These are phyloP conservation scores for Helichrysum umbraculigerum DNA, from an alignment of 129 eudicot species.

Conservation along the genomic window DNA sequence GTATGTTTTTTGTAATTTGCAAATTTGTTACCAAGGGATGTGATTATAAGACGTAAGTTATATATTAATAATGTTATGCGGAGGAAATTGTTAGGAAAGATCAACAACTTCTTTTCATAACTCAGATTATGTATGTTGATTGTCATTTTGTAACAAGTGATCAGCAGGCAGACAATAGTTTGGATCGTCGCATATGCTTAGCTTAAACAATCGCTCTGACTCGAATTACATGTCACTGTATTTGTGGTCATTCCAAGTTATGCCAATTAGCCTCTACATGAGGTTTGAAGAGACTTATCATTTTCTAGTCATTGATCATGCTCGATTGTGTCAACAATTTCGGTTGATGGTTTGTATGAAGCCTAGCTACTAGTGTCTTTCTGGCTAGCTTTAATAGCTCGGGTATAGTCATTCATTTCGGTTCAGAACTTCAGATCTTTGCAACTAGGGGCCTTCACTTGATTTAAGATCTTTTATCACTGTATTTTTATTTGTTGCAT, in stretches of 20 bases:
- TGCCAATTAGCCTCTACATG: too few species aligned
- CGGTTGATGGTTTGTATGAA: neutral
- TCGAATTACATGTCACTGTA: neutral
- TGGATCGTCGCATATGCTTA: neutral
- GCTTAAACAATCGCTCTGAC: neutral
- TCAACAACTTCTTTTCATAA: neutral
- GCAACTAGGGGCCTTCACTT: neutral
- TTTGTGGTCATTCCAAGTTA: neutral
- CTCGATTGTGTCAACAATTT: neutral
- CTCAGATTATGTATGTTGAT: neutral
- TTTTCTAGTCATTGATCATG: too few species aligned
- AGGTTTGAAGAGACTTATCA: too few species aligned
- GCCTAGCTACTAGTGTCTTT: neutral
- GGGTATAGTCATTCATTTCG: neutral
- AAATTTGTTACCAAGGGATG: conserved; percentile 12
- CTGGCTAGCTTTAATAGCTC: neutral
- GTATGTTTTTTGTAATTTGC: neutral
- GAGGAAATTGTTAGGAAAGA: conserved; percentile 6
- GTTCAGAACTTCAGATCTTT: neutral
- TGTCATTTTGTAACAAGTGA: neutral
- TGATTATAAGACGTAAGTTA: conserved; percentile 14
- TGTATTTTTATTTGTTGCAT: too few species aligned
- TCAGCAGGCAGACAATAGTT: neutral
- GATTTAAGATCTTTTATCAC: too few species aligned
- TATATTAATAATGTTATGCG: neutral